Evolutionary conservation across 805 yeast genomes (phyloP).

Genomic region (Candida incommunis): DNA sequence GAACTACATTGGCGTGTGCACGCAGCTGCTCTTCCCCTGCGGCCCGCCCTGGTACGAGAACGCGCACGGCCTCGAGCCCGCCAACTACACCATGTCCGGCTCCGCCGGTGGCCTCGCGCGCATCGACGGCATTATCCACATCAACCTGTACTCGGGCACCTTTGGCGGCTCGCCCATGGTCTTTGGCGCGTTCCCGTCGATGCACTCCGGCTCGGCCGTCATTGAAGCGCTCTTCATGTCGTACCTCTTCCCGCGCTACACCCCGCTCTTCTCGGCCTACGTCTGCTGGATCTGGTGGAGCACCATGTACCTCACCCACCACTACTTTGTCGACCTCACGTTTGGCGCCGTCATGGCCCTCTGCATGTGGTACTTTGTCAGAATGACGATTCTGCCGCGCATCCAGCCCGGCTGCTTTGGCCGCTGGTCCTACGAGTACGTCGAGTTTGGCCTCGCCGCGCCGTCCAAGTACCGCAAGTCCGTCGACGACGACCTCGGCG

Average conservation of each 20-base stretch:
- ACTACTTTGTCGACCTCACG: constrained; percentile 83
- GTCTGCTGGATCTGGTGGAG: constrained; percentile 98
- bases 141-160: constrained; percentile 70
- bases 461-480: constrained; percentile 2
- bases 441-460: constrained; percentile 18
- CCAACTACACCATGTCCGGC: constrained; percentile 82
- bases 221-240: constrained; percentile 82
- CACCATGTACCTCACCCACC: constrained; percentile 95
- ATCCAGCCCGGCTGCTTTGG: constrained; percentile 23
- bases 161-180: constrained; percentile 81
- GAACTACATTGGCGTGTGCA: constrained; percentile 75
- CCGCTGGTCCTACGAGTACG: constrained; percentile 28
- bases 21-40: constrained; percentile 75
- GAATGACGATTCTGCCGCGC: constrained; percentile 49
- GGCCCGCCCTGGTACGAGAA: constrained; percentile 97
- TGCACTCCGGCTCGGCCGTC: constrained; percentile 89
- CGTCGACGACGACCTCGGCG: constrained; percentile 4
- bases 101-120: constrained; percentile 92
- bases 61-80: constrained; percentile 74
- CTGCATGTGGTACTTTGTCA: constrained; percentile 53
- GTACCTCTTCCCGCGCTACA: constrained; percentile 62
- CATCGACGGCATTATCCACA: constrained; percentile 64
- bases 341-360: constrained; percentile 85
- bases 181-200: constrained; percentile 77
- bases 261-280: constrained; percentile 56